These are phyloP conservation scores for Podila epicladia DNA, from an alignment of 192 early-diverging fungal species.

Conservation along the genomic window DNA sequence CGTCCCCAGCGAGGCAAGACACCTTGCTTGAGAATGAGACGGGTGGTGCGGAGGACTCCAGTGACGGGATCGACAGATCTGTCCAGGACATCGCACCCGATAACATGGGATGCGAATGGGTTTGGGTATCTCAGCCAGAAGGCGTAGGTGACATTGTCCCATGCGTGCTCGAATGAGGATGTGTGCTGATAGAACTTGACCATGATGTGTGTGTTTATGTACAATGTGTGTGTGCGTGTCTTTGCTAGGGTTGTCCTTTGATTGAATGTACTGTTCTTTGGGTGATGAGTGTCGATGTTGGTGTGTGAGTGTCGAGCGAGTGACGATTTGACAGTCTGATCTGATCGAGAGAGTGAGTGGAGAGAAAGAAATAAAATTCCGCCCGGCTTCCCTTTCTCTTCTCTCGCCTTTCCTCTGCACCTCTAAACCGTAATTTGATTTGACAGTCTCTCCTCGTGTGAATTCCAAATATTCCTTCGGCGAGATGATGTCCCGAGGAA, in stretches of 20 bases:
- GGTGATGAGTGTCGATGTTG: neutral
- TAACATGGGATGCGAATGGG: conserved; percentile 95
- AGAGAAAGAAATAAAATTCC: too few species aligned
- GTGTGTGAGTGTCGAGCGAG: neutral
- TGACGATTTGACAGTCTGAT: too few species aligned
- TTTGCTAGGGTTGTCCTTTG: neutral
- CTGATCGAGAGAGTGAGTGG: too few species aligned
- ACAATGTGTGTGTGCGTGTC: too few species aligned
- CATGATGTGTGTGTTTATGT: conserved; percentile 56
- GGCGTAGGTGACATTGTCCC: conserved; percentile 88
- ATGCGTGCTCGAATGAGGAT: conserved; percentile 81
- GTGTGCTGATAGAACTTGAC: conserved; percentile 86
- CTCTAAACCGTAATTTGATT: too few species aligned
- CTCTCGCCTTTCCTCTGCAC: too few species aligned
- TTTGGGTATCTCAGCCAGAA: conserved; percentile 98
- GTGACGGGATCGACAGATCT: conserved; percentile 80
- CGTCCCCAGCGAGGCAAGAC: conserved; percentile 89
- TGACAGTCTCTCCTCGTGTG: too few species aligned
- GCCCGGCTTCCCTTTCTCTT: too few species aligned
- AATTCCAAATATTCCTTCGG: too few species aligned
- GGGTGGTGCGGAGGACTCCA: conserved; percentile 85
- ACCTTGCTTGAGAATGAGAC: conserved; percentile 91
- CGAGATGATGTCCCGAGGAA: too few species aligned
- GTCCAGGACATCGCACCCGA: conserved; percentile 93
- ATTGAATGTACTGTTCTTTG: neutral